Evolutionary conservation across 2,329 filamentous ascomycete genomes (phyloP).

Genomic region (Tolypocladium paradoxum): DNA sequence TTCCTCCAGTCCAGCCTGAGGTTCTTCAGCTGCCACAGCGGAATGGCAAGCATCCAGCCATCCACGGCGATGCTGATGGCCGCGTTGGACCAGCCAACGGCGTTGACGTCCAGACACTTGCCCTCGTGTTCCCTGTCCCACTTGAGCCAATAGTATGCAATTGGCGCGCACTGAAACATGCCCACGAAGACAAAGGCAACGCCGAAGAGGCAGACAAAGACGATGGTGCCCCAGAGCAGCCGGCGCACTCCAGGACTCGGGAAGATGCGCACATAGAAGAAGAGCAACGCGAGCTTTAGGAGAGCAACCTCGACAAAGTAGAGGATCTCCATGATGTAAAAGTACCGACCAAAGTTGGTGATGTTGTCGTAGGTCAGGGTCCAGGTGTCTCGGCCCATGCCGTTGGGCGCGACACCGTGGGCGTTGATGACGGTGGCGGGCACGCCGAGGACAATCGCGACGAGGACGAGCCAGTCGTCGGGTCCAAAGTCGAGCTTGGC

Average conservation of each 20-base stretch:
- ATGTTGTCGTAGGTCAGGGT: slow-evolving; percentile 30
- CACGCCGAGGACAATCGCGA: slow-evolving; percentile 15
- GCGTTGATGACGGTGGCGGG: slow-evolving; percentile 20
- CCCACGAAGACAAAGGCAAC: slow-evolving; percentile 29
- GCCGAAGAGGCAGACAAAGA: slow-evolving; percentile 27
- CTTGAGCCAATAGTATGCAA: slow-evolving; percentile 39
- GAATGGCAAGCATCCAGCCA: slow-evolving; percentile 39
- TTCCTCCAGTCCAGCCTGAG: slow-evolving; percentile 35
- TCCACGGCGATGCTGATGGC: slow-evolving; percentile 42
- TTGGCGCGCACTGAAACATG: slow-evolving; percentile 40
- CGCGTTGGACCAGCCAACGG: slow-evolving; percentile 39
- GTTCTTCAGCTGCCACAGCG: slow-evolving; percentile 30
- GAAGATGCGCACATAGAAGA: slow-evolving; percentile 47
- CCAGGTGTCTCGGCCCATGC: slow-evolving; percentile 41
- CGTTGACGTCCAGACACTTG: slow-evolving; percentile 37
- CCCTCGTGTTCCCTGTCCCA: slow-evolving; percentile 39
- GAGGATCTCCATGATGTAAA: slow-evolving; percentile 31
- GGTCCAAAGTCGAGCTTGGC: slow-evolving; percentile 22
- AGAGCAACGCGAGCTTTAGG: slow-evolving; percentile 39
- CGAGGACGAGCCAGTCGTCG: slow-evolving; percentile 26
- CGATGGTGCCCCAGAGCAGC: slow-evolving; percentile 31
- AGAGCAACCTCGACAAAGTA: slow-evolving; percentile 36
- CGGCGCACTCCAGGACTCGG: slow-evolving; percentile 25
- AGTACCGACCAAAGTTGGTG: slow-evolving; percentile 29
- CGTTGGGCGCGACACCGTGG: slow-evolving; percentile 23